phyloP scores from a whole-genome alignment of 306 rosid genomes.

The Canavalia gladiata region DNA sequence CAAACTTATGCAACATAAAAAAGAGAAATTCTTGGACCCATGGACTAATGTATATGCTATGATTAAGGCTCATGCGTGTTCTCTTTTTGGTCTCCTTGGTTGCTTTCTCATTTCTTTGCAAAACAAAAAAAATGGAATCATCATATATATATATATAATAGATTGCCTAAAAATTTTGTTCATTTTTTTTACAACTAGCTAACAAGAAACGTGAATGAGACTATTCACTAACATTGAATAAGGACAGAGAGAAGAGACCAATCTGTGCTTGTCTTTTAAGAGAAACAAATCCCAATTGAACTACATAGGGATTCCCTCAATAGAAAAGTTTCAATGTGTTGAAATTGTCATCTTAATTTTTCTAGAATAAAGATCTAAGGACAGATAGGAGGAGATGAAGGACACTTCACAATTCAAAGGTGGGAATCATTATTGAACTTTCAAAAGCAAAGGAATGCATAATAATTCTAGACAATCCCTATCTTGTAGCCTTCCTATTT shows the following conservation, averaged over 20 bases:
- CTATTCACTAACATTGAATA: neutral
- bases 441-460: constrained; percentile 29
- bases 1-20: constrained; percentile 30
- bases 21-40: neutral
- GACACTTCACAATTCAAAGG: constrained; percentile 20
- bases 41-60: neutral
- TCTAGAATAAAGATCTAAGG: neutral
- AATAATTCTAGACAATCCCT: constrained; percentile 37
- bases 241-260: neutral
- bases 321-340: neutral
- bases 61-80: constrained; percentile 38
- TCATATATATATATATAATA: neutral
- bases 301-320: neutral
- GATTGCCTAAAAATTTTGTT: neutral
- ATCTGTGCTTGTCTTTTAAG: constrained; percentile 7
- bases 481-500: constrained; percentile 46
- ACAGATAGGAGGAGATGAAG: neutral
- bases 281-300: constrained; percentile 12
- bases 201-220: neutral
- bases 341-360: neutral
- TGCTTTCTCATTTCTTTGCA: neutral
- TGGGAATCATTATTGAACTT: constrained; percentile 47
- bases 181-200: neutral
- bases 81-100: constrained; percentile 30
- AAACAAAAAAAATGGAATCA: neutral